A percentile compares a stretch with the other conserved stretches of the same genome.
phyloP scores from a whole-genome alignment of 2,329 filamentous ascomycete genomes.

The Cryphonectria parasitica region DNA sequence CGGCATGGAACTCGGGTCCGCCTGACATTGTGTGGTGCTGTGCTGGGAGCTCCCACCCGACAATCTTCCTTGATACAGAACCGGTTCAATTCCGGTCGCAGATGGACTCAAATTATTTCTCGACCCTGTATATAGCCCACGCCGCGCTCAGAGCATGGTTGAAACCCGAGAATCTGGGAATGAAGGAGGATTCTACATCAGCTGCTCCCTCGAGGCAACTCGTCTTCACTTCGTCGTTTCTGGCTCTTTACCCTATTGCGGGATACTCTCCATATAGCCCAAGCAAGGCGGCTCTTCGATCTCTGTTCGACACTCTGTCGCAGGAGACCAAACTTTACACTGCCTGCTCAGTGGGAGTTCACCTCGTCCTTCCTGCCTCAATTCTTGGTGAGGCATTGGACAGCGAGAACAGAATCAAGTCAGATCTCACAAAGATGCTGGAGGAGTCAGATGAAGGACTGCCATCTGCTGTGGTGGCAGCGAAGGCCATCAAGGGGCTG shows the following conservation, averaged over 20 bases:
- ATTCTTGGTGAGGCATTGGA: constrained; percentile 62
- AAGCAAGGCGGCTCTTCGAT: constrained; percentile 68
- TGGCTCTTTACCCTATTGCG: constrained; percentile 64
- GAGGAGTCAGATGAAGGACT: constrained; percentile 43
- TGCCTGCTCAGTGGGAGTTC: constrained; percentile 54
- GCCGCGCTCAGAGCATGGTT: constrained; percentile 39
- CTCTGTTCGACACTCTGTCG: constrained; percentile 65
- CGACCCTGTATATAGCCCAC: constrained; percentile 44
- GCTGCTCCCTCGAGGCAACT: constrained; percentile 54
- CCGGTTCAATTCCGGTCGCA: constrained; percentile 38
- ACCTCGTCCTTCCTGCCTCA: constrained; percentile 67
- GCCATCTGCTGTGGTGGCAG: constrained; percentile 63
- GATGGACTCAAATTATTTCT: constrained; percentile 48
- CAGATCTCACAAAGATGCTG: constrained; percentile 43
- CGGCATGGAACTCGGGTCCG: constrained; percentile 63
- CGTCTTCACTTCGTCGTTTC: constrained; percentile 68
- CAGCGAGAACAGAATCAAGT: constrained; percentile 42
- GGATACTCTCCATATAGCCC: constrained; percentile 70
- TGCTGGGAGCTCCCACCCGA: constrained; percentile 63
- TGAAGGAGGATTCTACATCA: not conserved
- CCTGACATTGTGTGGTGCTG: constrained; percentile 71
- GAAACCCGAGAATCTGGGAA: constrained; percentile 3
- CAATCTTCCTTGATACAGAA: constrained; percentile 43
- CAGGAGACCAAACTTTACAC: constrained; percentile 56
- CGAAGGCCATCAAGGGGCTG: constrained; percentile 58